phyloP scores from a whole-genome alignment of 176 grass and related monocot species.

The Zoysia pacifica region DNA sequence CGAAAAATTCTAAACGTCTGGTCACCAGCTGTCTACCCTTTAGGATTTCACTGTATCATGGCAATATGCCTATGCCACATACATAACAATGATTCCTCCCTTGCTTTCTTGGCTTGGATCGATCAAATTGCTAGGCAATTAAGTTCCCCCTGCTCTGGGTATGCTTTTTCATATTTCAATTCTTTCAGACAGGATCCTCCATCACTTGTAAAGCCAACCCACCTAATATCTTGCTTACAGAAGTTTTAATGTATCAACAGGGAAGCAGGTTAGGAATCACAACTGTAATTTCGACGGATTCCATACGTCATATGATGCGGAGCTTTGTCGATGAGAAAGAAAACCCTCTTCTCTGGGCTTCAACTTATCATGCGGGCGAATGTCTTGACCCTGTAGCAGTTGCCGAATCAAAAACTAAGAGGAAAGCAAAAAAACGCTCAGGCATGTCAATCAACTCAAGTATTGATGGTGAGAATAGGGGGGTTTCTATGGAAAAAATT shows the following conservation, averaged over 20 bases:
- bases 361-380: conserved; percentile 93
- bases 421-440: conserved; percentile 66
- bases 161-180: neutral
- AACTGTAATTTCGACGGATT: conserved; percentile 89
- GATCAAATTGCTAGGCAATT: neutral
- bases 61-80: neutral
- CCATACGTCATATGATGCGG: conserved; percentile 96
- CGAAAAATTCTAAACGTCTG: too few species aligned
- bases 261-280: conserved; percentile 89
- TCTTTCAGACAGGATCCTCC: neutral
- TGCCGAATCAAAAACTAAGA: conserved; percentile 76
- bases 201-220: neutral
- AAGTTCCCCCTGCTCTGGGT: neutral
- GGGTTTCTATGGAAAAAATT: conserved; percentile 34
- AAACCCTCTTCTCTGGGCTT: conserved; percentile 96
- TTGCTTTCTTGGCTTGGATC: neutral
- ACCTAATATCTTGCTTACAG: conserved; percentile 12
- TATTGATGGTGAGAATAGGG: conserved; percentile 39
- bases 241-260: conserved; percentile 44
- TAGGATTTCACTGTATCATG: too few species aligned
- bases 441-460: conserved; percentile 35
- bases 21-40: too few species aligned
- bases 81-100: neutral
- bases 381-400: conserved; percentile 83
- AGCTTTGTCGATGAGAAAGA: conserved; percentile 87